Base-by-base conservation (phyloP, 345 rosid genomes). In the Hibiscus trionum region DNA sequence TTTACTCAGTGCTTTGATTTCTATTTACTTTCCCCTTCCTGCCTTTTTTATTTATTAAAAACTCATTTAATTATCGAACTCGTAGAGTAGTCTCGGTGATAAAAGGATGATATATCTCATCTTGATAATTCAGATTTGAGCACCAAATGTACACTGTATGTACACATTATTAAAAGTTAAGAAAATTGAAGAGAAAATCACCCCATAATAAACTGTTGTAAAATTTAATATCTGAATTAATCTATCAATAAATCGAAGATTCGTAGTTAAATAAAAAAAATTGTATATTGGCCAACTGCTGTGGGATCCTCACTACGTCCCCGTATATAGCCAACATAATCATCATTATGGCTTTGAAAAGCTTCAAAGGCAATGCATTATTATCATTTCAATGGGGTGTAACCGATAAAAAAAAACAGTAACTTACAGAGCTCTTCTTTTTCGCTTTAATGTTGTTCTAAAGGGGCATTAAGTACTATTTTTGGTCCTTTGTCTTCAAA, bases 401-500 rank as follows among this genome's bases (percentile, higher is more conserved):
- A 71, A 66, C 76, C 66, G 61, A 58, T 26, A 39, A 55, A 24
- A 16, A 47, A 66, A 49, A 49, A 35, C 63, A 35, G 49, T 70
- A 19, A 47, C 29, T 47, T 0, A 66, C 72, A 29, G 37, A 24
- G 62, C 68, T 55, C 72, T 71, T 73, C 68, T 8, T 19, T 66
- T 61, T 10, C 39, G n/a, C 80, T 84, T 79, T 78, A 66, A 66
- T 76, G 56, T 11, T 14, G 26, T 56, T 56, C 60, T 10, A 19
- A 66, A 17, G 17, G 27, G 70, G 73, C 75, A 12, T 55, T 77
- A 60, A 75, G 80, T 73, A 76, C 81, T 71, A 72, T 58, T 58
- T 24, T 77, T 73, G 77, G 82, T 77, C 78, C 47, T 66, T 71
- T 61, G 56, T 72, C 71, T 66, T 70, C 61, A 16, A 44, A 75